Evolutionary conservation across 306 rosid genomes (phyloP).

Genomic region (Boehmeria nivea): DNA sequence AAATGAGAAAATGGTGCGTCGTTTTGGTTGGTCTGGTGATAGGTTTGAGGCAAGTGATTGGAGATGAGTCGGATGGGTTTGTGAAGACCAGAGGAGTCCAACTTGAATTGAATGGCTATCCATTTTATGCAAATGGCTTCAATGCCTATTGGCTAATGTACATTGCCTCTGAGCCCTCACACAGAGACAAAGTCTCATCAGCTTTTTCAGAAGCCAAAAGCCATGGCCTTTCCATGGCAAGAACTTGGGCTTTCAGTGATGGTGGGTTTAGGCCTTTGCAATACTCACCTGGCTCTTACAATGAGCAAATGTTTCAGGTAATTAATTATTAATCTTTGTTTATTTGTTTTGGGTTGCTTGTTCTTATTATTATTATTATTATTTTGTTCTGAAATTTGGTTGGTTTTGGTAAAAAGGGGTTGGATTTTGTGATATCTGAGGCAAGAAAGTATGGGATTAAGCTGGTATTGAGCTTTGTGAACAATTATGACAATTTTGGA

Average conservation of each 20-base stretch:
- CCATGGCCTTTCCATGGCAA: constrained; percentile 59
- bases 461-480: constrained; percentile 74
- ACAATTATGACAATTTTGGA: constrained; percentile 65
- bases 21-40: constrained; percentile 27
- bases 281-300: constrained; percentile 79
- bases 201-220: constrained; percentile 56
- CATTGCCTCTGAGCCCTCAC: constrained; percentile 69
- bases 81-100: constrained; percentile 69
- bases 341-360: too few relatives aligned
- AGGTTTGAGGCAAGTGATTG: constrained; percentile 29
- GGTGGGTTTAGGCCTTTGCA: constrained; percentile 69
- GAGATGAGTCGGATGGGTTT: constrained; percentile 48
- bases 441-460: constrained; percentile 71
- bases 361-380: neutral
- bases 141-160: constrained; percentile 96
- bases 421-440: constrained; percentile 74
- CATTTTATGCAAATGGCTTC: constrained; percentile 78
- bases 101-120: constrained; percentile 55
- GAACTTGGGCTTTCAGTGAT: constrained; percentile 97
- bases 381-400: neutral
- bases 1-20: constrained; percentile 34
- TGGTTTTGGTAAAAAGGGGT: constrained; percentile 44
- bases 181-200: constrained; percentile 62
- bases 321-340: constrained; percentile 3
- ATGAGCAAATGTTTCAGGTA: constrained; percentile 71